Evolutionary conservation across 2,329 filamentous ascomycete genomes (phyloP), one percentile per base, ranked within the genome.

Genomic region (Apiospora pterosperma): DNA sequence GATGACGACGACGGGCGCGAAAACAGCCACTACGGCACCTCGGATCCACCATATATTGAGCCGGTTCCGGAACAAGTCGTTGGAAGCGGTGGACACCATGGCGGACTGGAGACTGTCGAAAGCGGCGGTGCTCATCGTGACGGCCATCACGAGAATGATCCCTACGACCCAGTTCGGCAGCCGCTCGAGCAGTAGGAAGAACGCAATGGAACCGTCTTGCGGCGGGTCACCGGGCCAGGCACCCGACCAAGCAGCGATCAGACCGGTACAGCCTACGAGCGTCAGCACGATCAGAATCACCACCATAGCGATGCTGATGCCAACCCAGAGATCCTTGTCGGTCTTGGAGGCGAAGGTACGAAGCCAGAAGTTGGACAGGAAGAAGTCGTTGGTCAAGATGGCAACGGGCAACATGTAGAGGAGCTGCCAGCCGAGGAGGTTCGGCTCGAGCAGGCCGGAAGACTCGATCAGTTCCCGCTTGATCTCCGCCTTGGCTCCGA

Each of bases 341-440:
- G 90, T 92, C 75, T 86, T 90, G 62, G 91, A 91, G 21, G 92
- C 90, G 72, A 96, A 96, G 5, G 92, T 92, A 61, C 92, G 89
- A 76, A 95, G 86, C 92, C 92, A 96, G 77, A 92, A 93, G 69
- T 88, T 90, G 36, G 91, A 92, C 52, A 96, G 82, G 81, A 96
- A 96, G 82, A 96, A 94, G 80, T 94, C 89, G 79, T 95, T 96
- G 65, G 92, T 94, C 64, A 94, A 74, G 68, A 96, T 86, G 55
- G 92, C 92, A 6, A 96, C 85, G 0, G 92, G 91, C 1, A 96
- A 84, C 69, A 96, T 95, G 79, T 95, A 96, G 39, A 96, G 81
- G 16, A 96, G 85, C 77, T 96, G 92, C 91, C 92, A 96, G 63
- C 92, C 92, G 1, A 96, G 82, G 2, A 93, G 82, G 64, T 80